Base-by-base conservation (phyloP, 106 monocot species). In the Dioscorea alata region DNA sequence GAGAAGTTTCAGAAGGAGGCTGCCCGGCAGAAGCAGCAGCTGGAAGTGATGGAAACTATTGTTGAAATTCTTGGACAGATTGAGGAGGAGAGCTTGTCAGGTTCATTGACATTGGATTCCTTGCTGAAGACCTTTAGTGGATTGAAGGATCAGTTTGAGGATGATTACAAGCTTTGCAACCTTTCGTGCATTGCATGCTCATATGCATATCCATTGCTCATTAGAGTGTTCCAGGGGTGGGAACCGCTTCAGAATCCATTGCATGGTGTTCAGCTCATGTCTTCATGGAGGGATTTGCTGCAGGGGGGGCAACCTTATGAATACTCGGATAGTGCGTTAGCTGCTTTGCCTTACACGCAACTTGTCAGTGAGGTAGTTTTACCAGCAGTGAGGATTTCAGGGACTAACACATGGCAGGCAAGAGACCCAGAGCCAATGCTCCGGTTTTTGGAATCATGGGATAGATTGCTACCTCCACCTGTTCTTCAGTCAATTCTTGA, bases 361-460 rank as follows among this genome's bases (percentile, higher is more conserved):
- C 68, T 96, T 17, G 82, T 96, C 31, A 78, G 69, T 12, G 95
- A 92, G 75, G 78, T 96, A 59, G 69, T 96, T 25, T 68, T 96
- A 24, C 95, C 95, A 12, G 90, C 88, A 33, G 80, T 89, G 23
- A 84, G 95, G 78, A 88, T 96, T 75, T 75, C 91, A 20, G 91
- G 88, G 50, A 84, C 91, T 0, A 96, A 96, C 57, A 80, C 75
- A n/a, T 96, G 95, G 95, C 79, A 88, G 65, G 88, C 88, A 9
- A 83, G 88, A 67, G 91, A 96, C 23, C 91, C 95, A 12, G 95
- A 96, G 70, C 91, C 91, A 21, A 96, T 96, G 95, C 82, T 96
- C 23, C 73, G 81, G 8, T 92, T 96, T 63, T 75, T 92, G 57
- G 95, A 96, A 25, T 65, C 70, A 24, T 96, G 95, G 95, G 88